A percentile compares a stretch with the other conserved stretches of the same genome.
Conservation (phyloP, 2,329 filamentous ascomycete species). For the Fusarium xyrophilum region DNA sequence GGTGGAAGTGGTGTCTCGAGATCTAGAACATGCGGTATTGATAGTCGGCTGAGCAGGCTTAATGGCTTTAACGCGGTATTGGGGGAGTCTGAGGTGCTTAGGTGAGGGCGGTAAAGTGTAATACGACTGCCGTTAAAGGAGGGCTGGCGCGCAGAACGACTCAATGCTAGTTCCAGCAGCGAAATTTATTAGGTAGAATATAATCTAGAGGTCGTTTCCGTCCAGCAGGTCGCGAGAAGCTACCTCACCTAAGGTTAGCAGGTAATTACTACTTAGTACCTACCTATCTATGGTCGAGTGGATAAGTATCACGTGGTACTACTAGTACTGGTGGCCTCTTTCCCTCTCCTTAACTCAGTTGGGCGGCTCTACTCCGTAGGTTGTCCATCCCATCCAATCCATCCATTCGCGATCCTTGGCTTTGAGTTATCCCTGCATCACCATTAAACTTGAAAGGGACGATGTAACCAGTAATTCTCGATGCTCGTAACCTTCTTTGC, state of each 20-base stretch:
- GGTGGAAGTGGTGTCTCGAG: conserved; percentile 8
- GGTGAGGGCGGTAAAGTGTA: conserved; percentile 6
- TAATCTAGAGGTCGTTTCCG: conserved; percentile 15
- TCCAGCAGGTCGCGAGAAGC: conserved; percentile 14
- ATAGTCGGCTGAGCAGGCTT: conserved; percentile 22
- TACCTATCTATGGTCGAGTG: background rate
- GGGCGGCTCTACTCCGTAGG: conserved; percentile 20
- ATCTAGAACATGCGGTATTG: conserved; percentile 32
- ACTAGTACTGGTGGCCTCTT: background rate
- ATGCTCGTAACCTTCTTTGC: background rate
- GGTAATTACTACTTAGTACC: background rate
- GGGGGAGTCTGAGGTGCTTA: conserved; percentile 1
- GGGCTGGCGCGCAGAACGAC: background rate
- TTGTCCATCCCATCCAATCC: background rate
- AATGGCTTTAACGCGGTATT: conserved; percentile 4
- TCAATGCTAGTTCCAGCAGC: background rate
- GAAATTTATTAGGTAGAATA: conserved; percentile 11
- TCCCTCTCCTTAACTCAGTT: background rate
- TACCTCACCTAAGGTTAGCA: background rate
- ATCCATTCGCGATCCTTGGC: conserved; percentile 22
- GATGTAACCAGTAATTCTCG: conserved; percentile 8
- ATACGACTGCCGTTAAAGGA: background rate
- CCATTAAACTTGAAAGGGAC: conserved; percentile 2
- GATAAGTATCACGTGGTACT: conserved; percentile 40
- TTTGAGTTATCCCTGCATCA: conserved; percentile 24